Evolutionary conservation across 2,329 filamentous ascomycete species (phyloP), one percentile per base, ranked within the genome.

Genomic region (Nemania bipapillata): DNA sequence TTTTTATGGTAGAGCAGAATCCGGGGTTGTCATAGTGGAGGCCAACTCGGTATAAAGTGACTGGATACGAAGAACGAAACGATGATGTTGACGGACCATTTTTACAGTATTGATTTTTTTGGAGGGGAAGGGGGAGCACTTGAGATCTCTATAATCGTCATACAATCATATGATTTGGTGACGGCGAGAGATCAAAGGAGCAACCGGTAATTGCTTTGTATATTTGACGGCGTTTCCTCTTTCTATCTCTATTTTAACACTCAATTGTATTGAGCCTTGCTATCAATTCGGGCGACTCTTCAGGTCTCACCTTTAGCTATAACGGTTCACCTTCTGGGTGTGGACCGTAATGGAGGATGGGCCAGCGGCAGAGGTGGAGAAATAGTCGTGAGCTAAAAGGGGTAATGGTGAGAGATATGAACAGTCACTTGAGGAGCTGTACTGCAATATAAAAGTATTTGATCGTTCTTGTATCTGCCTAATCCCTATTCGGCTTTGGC

Each of bases 61-160:
- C 72, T 76, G 72, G 74, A 76, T 64, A 77, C 65, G 75, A 77
- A 73, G 74, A 74, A 77, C 74, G 76, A 77, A 72, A 72, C 74
- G 65, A 77, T 56, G 76, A 77, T 75, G 73, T 75, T 66, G 74
- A 74, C 28, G 65, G 66, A 66, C 30, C 45, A 59, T 64, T 50
- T n/a, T 66, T 59, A 63, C n/a, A 22, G 54, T 55, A 24, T 63
- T 65, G 42, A 45, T 64, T 60, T 66, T 32, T 52, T 57, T 26
- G 32, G 20, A n/a, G n/a, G n/a, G n/a, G n/a, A n/a, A n/a, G n/a
- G n/a, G n/a, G 42, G 22, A 53, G 57, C 30, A 20, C 53, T 15
- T 45, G 50, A 50, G 30, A 8, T 69, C 53, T 22, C 26, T 62
- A 22, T 50, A 26, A 24, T 42, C 28, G 50, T 53, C n/a, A 49